Evolutionary conservation across 257 asterid species (phyloP).

Genomic region (Petunia axillaris): DNA sequence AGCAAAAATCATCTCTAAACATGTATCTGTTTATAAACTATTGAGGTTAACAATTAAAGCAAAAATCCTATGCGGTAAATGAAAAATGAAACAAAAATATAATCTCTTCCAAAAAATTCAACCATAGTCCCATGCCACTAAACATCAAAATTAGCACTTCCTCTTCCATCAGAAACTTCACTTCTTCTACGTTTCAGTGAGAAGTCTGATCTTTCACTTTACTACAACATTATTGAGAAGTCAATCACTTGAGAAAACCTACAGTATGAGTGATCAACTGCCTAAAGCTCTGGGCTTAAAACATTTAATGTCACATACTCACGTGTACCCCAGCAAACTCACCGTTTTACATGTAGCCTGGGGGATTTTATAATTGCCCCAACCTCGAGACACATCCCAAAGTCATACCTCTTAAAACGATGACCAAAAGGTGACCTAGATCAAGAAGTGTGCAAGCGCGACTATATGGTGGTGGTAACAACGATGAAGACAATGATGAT

Average conservation of each 20-base stretch:
- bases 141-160: neutral
- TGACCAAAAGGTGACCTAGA: constrained; percentile 10
- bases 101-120: neutral
- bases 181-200: neutral
- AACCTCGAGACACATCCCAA: neutral
- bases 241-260: neutral
- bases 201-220: neutral
- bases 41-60: constrained; percentile 3
- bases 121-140: constrained; percentile 20
- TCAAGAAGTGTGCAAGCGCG: neutral
- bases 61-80: neutral
- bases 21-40: neutral
- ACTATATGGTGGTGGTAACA: neutral
- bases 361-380: neutral
- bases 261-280: neutral
- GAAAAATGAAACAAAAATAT: neutral
- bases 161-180: neutral
- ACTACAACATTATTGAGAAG: neutral
- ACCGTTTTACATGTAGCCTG: neutral
- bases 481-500: neutral
- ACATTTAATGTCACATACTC: neutral
- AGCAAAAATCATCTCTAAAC: neutral
- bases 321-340: neutral
- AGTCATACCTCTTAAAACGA: neutral
- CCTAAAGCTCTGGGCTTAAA: neutral